Evolutionary conservation across 257 asterid species (phyloP).

Genomic region (Solanum chmielewskii): DNA sequence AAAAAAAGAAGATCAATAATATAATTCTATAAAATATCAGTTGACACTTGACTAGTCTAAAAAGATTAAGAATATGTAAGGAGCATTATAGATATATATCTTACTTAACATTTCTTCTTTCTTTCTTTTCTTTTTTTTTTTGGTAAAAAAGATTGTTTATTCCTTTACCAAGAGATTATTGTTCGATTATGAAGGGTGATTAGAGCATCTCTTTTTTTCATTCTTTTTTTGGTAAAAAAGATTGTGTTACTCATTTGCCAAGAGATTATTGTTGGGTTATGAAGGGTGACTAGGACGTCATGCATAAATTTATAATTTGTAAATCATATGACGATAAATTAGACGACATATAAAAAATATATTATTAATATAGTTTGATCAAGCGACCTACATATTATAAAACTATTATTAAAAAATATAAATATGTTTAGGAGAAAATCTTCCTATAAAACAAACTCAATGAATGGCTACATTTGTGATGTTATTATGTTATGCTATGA

Average conservation of each 20-base stretch:
- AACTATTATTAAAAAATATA: too few species aligned
- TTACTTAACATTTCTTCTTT: background rate
- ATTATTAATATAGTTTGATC: too few species aligned
- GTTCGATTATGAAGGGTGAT: too few species aligned
- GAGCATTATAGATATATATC: background rate
- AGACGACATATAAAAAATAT: too few species aligned
- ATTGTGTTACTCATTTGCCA: background rate
- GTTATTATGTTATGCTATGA: too few species aligned
- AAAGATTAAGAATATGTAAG: background rate
- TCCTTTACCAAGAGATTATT: background rate
- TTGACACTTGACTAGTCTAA: background rate
- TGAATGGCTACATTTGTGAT: too few species aligned
- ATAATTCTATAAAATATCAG: background rate
- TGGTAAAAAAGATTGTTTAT: background rate
- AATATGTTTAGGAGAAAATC: too few species aligned
- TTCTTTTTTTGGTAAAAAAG: background rate
- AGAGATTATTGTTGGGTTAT: background rate
- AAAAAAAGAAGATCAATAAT: background rate
- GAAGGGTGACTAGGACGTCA: too few species aligned
- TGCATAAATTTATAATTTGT: too few species aligned
- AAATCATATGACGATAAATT: too few species aligned
- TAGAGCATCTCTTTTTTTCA: background rate
- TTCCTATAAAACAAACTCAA: too few species aligned
- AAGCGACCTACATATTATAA: too few species aligned
- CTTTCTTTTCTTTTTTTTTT: background rate